Base-by-base conservation (phyloP, 1,284 basidiomycete genomes). In the Pseudomicrostroma phylloplanum region DNA sequence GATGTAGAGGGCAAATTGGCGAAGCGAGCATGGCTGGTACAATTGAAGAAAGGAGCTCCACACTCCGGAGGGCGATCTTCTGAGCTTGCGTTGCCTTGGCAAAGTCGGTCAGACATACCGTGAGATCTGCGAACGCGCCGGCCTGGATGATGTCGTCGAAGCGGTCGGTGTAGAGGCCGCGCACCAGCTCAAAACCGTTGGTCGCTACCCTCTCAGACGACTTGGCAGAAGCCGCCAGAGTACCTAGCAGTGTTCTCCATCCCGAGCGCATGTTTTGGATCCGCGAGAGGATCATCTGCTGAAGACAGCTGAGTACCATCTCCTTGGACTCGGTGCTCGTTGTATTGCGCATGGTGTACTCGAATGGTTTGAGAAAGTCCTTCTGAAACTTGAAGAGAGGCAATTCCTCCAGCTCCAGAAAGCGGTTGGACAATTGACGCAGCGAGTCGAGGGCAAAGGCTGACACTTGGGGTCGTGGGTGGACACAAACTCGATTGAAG, bases 341-440 rank as follows among this genome's bases (percentile, higher is more conserved):
- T 81, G 97, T 98, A 79, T 97, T 89, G 51, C 89, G 86, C 90
- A 99, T 99, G 1, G 96, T 93, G 80, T 96, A 89, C 81, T 98
- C 93, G 79, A 98, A 99, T 0, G 96, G 96, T 78, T 92, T 90
- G 61, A 99, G 81, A 81, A 99, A 99, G 79, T 99, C 96, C 80
- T 98, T 99, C 74, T 99, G 96, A 82, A 99, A 99, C 77, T 94
- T 92, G 85, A 98, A 99, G 81, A 97, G 92, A 0, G 92, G 87
- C 67, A 99, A 80, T 80, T 99, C 96, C 79, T 98, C 94, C 81
- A 98, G 98, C 81, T 98, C 96, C 74, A 99, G 84, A 81, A 99
- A 99, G 55, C 94, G 88, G 91, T 96, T 96, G 1, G 96, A 93
- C 46, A 99, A 83, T 81, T 99, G 96, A 26, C 96, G 88, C n/a